These are phyloP conservation scores for Quercus lobata DNA, from an alignment of 331 rosid species.

Conservation along the genomic window DNA sequence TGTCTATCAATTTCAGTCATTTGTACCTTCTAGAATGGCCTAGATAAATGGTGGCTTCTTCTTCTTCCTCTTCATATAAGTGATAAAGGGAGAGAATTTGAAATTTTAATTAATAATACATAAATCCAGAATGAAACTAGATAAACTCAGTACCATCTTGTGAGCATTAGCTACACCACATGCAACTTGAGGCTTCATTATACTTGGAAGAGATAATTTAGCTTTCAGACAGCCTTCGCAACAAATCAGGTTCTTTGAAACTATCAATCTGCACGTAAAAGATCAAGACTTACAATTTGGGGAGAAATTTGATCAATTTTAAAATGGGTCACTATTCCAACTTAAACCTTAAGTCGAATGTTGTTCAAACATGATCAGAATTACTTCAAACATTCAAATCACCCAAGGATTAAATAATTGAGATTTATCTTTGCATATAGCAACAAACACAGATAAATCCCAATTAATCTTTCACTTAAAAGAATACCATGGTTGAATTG, in stretches of 20 bases:
- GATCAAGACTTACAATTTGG: background rate
- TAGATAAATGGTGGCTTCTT: background rate
- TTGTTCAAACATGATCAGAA: background rate
- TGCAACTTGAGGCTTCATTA: slow-evolving; percentile 91
- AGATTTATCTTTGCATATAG: too few species aligned
- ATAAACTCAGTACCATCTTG: slow-evolving; percentile 48
- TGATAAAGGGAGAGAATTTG: background rate
- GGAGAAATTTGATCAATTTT: background rate
- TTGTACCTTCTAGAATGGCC: background rate
- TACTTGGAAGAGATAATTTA: slow-evolving; percentile 67
- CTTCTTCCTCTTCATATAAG: too few species aligned
- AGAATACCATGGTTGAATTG: background rate
- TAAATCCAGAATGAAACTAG: background rate
- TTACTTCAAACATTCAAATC: background rate
- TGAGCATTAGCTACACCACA: slow-evolving; percentile 86
- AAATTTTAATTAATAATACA: background rate
- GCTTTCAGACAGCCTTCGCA: slow-evolving; percentile 46
- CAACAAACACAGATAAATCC: background rate
- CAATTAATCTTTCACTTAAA: background rate
- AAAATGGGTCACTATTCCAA: background rate
- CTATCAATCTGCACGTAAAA: slow-evolving; percentile 37
- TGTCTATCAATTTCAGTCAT: background rate
- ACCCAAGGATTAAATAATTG: background rate
- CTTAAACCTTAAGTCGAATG: background rate
- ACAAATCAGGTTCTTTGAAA: slow-evolving; percentile 43